Evolutionary conservation across 768 basidiomycete species (phyloP).

Genomic region (Lentinula lateritia): DNA sequence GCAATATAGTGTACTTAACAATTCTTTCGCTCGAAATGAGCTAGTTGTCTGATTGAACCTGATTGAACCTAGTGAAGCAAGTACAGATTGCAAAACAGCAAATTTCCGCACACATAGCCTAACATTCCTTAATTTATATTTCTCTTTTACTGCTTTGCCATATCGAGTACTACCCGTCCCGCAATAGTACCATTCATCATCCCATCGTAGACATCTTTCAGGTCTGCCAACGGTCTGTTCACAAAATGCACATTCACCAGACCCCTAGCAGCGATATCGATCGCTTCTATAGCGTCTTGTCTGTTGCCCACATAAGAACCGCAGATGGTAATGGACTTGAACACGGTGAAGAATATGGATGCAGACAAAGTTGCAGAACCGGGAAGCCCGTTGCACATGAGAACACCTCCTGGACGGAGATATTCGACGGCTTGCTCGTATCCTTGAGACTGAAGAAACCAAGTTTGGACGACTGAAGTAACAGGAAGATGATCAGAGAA

Average conservation of each 20-base stretch:
- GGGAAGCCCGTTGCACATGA: slow-evolving; percentile 80
- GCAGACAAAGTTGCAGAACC: slow-evolving; percentile 52
- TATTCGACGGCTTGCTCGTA: slow-evolving; percentile 66
- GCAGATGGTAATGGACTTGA: slow-evolving; percentile 53
- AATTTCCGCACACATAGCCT: not conserved
- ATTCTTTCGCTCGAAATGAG: not conserved
- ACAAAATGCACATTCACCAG: slow-evolving; percentile 59
- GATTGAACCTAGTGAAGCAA: no score
- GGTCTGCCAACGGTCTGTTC: slow-evolving; percentile 40
- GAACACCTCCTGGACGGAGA: slow-evolving; percentile 62
- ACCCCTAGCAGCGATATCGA: slow-evolving; percentile 68
- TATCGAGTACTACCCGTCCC: slow-evolving; percentile 46
- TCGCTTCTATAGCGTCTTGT: slow-evolving; percentile 79
- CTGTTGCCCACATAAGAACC: slow-evolving; percentile 65
- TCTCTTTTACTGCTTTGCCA: slow-evolving; percentile 10
- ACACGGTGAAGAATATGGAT: slow-evolving; percentile 68
- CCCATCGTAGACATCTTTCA: slow-evolving; percentile 41
- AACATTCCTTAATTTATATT: no score
- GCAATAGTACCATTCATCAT: slow-evolving; percentile 37
- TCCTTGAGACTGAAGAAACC: slow-evolving; percentile 24
- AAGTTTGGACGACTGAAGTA: not conserved
- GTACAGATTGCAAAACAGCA: not conserved
- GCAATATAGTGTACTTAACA: not conserved
- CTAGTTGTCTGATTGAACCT: not conserved
- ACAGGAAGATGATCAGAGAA: not conserved